phyloP scores from a whole-genome alignment of 208 protist species.

The Balamuthia mandrillaris region DNA sequence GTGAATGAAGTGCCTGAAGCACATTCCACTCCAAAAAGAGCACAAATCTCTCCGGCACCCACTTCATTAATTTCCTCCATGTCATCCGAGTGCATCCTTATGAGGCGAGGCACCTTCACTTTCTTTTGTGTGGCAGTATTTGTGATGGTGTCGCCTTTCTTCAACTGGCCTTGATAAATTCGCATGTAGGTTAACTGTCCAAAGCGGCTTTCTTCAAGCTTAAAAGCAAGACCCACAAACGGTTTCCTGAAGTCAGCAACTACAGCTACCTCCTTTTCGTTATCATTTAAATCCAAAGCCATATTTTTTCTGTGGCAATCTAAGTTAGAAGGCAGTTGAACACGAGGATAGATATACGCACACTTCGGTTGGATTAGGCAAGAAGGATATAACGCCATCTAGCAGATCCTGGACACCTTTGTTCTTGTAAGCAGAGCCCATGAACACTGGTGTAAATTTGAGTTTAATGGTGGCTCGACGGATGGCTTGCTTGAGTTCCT shows the following conservation, averaged over 20 bases:
- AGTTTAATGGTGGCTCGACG: constrained; percentile 85
- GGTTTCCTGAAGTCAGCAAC: constrained; percentile 84
- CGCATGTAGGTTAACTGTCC: constrained; percentile 97
- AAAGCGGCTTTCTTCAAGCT: constrained; percentile 92
- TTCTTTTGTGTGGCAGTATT: constrained; percentile 58
- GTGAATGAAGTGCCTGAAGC: constrained; percentile 93
- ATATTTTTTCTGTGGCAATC: no score
- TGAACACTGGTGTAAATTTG: constrained; percentile 93
- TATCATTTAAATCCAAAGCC: constrained; percentile 62
- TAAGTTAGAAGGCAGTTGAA: no score
- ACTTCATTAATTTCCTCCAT: constrained; percentile 79
- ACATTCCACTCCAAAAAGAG: constrained; percentile 96
- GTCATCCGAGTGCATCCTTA: constrained; percentile 96
- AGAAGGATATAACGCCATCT: constrained; percentile 91
- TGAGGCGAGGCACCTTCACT: constrained; percentile 88
- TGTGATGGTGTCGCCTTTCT: constrained; percentile 69
- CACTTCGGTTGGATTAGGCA: constrained; percentile 91
- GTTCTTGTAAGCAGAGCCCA: constrained; percentile 97
- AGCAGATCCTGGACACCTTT: constrained; percentile 97
- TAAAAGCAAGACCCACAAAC: constrained; percentile 94
- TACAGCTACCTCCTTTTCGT: constrained; percentile 72
- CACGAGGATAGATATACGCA: no score
- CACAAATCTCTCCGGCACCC: constrained; percentile 94
- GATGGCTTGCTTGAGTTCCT: constrained; percentile 84
- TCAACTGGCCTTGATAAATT: constrained; percentile 95